Conservation (phyloP, 1,139 yeast genomes). For the Geotrichum aggregatum region DNA sequence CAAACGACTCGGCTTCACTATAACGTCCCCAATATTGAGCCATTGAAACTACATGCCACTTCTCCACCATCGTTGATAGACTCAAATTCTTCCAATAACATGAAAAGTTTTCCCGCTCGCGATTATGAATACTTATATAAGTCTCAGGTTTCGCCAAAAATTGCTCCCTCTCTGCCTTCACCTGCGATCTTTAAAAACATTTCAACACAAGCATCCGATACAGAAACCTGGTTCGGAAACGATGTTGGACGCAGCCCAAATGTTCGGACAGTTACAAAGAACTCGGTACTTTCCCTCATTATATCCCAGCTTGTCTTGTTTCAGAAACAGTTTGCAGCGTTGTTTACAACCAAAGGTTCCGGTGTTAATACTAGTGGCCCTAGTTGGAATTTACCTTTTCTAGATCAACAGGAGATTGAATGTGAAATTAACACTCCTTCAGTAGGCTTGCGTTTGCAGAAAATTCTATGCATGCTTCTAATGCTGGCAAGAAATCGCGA, state of each 20-base stretch:
- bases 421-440: neutral
- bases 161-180: no score
- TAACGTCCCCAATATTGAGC: neutral
- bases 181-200: no score
- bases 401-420: neutral
- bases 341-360: neutral
- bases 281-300: neutral
- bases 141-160: no score
- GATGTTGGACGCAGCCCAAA: no score
- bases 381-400: neutral
- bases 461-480: neutral
- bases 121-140: no score
- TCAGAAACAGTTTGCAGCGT: neutral
- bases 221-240: no score
- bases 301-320: constrained; percentile 3
- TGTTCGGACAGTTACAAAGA: neutral
- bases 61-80: neutral
- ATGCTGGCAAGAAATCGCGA: neutral
- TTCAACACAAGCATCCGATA: no score
- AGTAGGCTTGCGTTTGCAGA: neutral
- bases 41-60: neutral
- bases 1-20: neutral
- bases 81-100: neutral
- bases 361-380: neutral
- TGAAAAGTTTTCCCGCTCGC: no score